Base-by-base conservation (phyloP, 2,329 filamentous ascomycete species). In the Elsinoe australis region DNA sequence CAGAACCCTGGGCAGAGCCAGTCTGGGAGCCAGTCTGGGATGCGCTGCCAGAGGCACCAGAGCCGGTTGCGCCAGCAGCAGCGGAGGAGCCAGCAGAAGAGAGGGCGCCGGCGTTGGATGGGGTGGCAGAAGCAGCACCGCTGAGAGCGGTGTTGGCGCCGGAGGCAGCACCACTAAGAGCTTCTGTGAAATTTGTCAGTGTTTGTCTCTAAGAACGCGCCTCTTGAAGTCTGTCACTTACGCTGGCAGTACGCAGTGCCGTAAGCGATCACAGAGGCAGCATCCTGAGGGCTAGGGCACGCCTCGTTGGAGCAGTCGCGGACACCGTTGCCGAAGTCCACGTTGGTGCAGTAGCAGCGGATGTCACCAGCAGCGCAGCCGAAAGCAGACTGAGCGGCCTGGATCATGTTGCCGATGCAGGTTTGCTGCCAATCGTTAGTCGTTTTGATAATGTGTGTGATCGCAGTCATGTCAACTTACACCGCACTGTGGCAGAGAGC, bases 241-340 rank as follows among this genome's bases (percentile, higher is more conserved):
- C 51, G 21, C 26, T 32, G 24, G 56, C 64, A 66, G 58, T 62
- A 66, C 26, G 52, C 51, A 29, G 53, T 54, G 47, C 62, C 64
- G 56, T 58, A 66, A 9, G 57, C 39, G 50, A 66, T 61, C 53
- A 61, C 61, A 12, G 54, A 46, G 35, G 57, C 39, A 18, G 61
- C 61, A 14, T 59, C 55, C 1, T 49, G 17, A 4, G 48, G 17
- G 28, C 53, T 50, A 4, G 32, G 17, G 56, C 64, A 67, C 38
- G 62, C 59, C 57, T 65, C 36, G 50, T 61, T 58, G 47, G 64
- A 51, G 55, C 64, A 67, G 54, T 67, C 64, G 47, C 64, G 62
- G 19, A 67, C 57, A 53, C 64, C 64, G 54, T 61, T 64, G 50
- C 62, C 62, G 53, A 66, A 67, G 51, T 61, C 52, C 32, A 55